These are phyloP conservation scores for Flaveria linearis DNA, from an alignment of 129 eudicot species.

Conservation along the genomic window DNA sequence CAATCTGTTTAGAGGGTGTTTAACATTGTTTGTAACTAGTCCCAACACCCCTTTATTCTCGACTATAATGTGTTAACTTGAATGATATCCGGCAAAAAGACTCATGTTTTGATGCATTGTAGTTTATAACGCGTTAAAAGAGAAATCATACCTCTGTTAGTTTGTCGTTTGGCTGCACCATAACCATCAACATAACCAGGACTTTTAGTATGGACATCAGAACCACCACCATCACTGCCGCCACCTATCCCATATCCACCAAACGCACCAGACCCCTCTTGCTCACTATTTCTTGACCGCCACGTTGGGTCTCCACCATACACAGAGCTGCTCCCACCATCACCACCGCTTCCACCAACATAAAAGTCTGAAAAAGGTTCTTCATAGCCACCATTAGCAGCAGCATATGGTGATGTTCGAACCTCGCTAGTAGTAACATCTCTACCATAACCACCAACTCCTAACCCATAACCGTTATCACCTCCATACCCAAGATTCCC, in stretches of 20 bases:
- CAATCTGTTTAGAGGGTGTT: no score
- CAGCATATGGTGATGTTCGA: constrained; percentile 41
- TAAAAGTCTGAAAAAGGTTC: constrained; percentile 61
- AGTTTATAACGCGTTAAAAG: constrained; percentile 1
- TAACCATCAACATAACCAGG: constrained; percentile 66
- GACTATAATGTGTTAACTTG: no score
- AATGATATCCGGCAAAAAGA: no score
- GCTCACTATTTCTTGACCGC: constrained; percentile 52
- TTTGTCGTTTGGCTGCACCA: constrained; percentile 51
- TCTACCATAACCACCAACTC: constrained; percentile 60
- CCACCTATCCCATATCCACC: constrained; percentile 59
- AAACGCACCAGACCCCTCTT: constrained; percentile 63
- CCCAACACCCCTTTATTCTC: no score
- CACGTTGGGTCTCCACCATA: constrained; percentile 67
- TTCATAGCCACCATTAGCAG: constrained; percentile 54
- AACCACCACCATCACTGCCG: constrained; percentile 27
- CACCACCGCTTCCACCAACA: constrained; percentile 41
- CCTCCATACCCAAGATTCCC: constrained; percentile 63
- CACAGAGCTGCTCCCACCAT: constrained; percentile 43
- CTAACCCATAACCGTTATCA: constrained; percentile 48
- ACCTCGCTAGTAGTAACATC: constrained; percentile 41
- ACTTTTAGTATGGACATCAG: constrained; percentile 45
- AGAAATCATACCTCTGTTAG: constrained; percentile 51
- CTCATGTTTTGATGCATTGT: background rate
- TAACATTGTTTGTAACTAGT: no score